Evolutionary conservation across 805 yeast species (phyloP), one percentile per base, ranked within the genome.

Genomic region (Jamesozyma piceae): DNA sequence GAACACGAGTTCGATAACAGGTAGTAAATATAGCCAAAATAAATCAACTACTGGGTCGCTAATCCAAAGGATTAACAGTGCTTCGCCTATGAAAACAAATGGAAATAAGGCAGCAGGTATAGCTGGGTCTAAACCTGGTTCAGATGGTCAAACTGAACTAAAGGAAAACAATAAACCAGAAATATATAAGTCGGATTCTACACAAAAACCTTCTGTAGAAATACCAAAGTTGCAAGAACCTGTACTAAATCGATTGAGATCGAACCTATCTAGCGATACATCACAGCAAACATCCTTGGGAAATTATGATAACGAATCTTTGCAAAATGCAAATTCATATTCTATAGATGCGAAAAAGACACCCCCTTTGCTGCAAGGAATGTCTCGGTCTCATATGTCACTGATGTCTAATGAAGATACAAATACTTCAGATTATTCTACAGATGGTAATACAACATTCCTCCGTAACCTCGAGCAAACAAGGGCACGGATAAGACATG

Each of bases 381-480:
- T 81, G 39, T 80, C 80, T 3, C 65, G 67, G 0, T 77, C 82
- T 1, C 66, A 69, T 32, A 54, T 75, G 1, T 77, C 82, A 0
- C 71, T 74, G 19, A 62, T 71, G n/a, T 72, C 77, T 0, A 67
- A 61, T 38, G 59, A 64, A 37, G 58, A 64, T 35, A 72, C 78
- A 0, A 67, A 69, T 3, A 60, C 67, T 32, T 75, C 81, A 0
- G 80, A 75, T 43, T 67, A 71, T 34, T 74, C 80, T 0, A 72
- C 74, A 4, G 60, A 62, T 30, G 64, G 58, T 2, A 55, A 53
- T 15, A 38, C 39, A 2, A 39, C 51, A 6, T 44, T 38, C 32
- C 32, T 39, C 18, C 43, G 39, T 10, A 44, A 38, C 13, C 15
- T 42, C 5, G 44, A 45, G 3, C 20, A 24, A 3, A 4, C 21